phyloP scores from a whole-genome alignment of 2,329 filamentous ascomycete genomes.

The Pseudocercospora ulei region DNA sequence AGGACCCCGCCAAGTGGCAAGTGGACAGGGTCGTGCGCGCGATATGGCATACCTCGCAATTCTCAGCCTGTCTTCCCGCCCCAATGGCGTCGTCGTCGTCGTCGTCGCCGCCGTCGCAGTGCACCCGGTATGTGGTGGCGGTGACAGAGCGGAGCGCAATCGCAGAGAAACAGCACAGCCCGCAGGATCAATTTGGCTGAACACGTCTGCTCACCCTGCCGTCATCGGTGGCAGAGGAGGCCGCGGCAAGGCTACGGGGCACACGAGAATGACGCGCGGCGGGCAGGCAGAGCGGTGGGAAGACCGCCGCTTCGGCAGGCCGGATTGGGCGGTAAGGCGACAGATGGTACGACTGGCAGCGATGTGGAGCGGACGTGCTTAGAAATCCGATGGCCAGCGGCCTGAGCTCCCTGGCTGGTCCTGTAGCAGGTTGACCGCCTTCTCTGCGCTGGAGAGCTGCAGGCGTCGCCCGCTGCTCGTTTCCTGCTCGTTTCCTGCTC shows the following conservation, averaged over 20 bases:
- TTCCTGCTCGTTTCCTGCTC: too few species aligned
- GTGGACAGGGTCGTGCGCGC: neutral
- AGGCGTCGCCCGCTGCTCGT: too few species aligned
- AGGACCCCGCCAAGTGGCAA: conserved; percentile 4
- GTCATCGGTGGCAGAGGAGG: too few species aligned
- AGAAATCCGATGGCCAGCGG: conserved; percentile 1
- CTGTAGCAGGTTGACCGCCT: too few species aligned
- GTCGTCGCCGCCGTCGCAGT: too few species aligned
- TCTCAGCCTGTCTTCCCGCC: conserved; percentile 5
- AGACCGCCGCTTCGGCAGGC: neutral
- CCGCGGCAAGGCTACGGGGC: conserved; percentile 1
- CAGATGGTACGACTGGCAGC: too few species aligned
- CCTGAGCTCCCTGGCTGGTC: too few species aligned
- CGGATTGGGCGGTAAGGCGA: conserved; percentile 3
- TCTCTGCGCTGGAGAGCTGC: too few species aligned
- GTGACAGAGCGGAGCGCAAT: neutral
- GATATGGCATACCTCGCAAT: conserved; percentile 2
- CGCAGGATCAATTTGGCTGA: conserved; percentile 2
- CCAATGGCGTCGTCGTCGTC: too few species aligned
- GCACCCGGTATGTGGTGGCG: neutral
- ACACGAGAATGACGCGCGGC: conserved; percentile 2
- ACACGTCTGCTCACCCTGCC: too few species aligned
- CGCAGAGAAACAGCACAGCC: neutral
- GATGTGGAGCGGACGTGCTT: neutral
- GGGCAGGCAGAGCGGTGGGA: conserved; percentile 1